Evolutionary conservation across 202 grass and related monocot genomes (phyloP), one percentile per base, ranked within the genome.

Genomic region (Schoenoplectus tabernaemontani): DNA sequence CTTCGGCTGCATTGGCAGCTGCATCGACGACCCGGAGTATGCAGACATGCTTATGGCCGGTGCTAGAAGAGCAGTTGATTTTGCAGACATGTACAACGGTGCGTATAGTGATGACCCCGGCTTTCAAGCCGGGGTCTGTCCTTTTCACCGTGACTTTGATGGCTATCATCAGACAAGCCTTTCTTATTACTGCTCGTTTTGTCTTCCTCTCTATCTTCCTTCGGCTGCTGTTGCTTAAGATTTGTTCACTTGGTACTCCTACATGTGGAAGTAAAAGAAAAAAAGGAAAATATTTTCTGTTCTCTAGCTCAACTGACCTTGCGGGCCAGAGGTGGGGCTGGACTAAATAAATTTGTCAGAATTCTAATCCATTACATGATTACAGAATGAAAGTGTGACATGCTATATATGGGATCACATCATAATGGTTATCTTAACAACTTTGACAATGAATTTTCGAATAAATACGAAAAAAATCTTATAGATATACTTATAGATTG

Each of bases 61-160:
- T 70, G 93, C 93, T n/a, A 90, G n/a, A 59, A 82, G 26, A 28
- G 85, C 83, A 17, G 93, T 97, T 82, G 80, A 97, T 51, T 97
- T 91, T 83, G 93, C 93, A 0, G 91, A 97, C 89, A 83, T 59
- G 17, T 84, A 93, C 84, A 91, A 83, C 71, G 93, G 93, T 24
- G 89, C 93, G 0, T 97, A 93, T 78, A 97, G 93, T 71, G 93
- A 97, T 37, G 91, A 97, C 61, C 84, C 87, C 0, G 84, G 62
- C 30, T 85, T 97, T 76, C 88, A 81, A 61, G 87, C 85, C 4
- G 87, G 85, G 7, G 93, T 90, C 8, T 97, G 93, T 79, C 93
- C 93, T 3, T 97, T 91, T 84, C 93, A 97, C 77, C 93, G 93
- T 64, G 91, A 97, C 80, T 97, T 91, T 83, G 73, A 93, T 71